Evolutionary conservation across 2,329 filamentous ascomycete genomes (phyloP), one percentile per base, ranked within the genome.

Genomic region (Alternaria ventricosa): DNA sequence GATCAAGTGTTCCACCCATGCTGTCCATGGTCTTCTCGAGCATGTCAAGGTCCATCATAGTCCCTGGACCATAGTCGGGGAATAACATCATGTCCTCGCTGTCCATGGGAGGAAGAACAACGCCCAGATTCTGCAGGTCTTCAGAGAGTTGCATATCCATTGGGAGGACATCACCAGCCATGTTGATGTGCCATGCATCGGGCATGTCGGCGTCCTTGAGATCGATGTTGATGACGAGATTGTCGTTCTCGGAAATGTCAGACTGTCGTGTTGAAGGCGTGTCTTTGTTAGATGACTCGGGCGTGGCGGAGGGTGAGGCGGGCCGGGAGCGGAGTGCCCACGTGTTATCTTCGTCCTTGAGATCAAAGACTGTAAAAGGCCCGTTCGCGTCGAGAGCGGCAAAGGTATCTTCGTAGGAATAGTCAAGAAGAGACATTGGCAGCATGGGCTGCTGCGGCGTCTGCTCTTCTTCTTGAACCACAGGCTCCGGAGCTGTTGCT

Each of bases 231-330:
- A 83, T 81, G 30, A 75, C 68, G 10, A 83, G 67, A 28, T 79
- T 78, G 66, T 82, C 81, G 58, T 78, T 78, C 66, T 82, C 79
- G 20, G 75, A 80, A 22, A 84, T 80, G 57, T 84, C 82, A 47
- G 79, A 82, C 50, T 76, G 77, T 23, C 75, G 73, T 25, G 78
- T 81, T 6, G 74, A 77, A 3, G 76, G 74, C 18, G 77, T 75
- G 67, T 81, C 73, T 67, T 81, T 80, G 25, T 75, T 70, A 1
- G 76, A 76, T 12, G 78, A 79, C 28, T 78, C 77, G 3, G 78
- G 77, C 7, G 74, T 80, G 20, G 71, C 69, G 4, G 71, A 71
- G 4, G 77, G 77, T 6, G 77, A 79, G 27, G 63, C 73, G 9
- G 74, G 72, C 5, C 73, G 72, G 15, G 75, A 78, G n/a, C 75